Conservation (phyloP, 2,329 filamentous ascomycete species). For the Cladosporium sp. region DNA sequence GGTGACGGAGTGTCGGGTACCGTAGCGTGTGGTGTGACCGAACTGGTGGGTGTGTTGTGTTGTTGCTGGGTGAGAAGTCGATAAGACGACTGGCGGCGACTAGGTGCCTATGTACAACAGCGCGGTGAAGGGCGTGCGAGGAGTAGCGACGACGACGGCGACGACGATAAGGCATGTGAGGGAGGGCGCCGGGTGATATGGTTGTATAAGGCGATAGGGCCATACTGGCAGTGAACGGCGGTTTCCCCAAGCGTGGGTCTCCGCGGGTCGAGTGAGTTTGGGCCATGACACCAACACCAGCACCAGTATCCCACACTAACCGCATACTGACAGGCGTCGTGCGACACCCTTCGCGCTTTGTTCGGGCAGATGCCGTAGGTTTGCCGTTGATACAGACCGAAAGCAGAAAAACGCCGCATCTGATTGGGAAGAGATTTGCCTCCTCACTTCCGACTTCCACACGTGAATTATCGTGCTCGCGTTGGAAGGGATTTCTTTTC, state of each 20-base stretch:
- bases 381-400: background rate
- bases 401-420: background rate
- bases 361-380: constrained; percentile 10
- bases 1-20: constrained; percentile 9
- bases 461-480: background rate
- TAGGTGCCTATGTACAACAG: constrained; percentile 2
- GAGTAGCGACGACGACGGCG: constrained; percentile 2
- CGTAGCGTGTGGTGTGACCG: constrained; percentile 6
- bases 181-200: constrained; percentile 11
- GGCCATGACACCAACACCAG: constrained; percentile 1
- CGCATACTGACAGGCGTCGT: constrained; percentile 9
- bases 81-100: constrained; percentile 6
- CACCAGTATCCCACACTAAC: constrained; percentile 3
- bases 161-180: constrained; percentile 2
- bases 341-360: constrained; percentile 11
- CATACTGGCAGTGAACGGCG: constrained; percentile 10
- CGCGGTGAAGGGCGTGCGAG: background rate
- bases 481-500: background rate
- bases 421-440: constrained; percentile 1
- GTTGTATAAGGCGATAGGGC: constrained; percentile 13
- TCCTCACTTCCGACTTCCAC: constrained; percentile 3
- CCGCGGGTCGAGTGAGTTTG: constrained; percentile 10
- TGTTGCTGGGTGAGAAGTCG: background rate
- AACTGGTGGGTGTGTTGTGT: background rate
- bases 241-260: constrained; percentile 12